phyloP scores from a whole-genome alignment of 2,329 filamentous ascomycete genomes.

The Pseudocercospora macadamiae region DNA sequence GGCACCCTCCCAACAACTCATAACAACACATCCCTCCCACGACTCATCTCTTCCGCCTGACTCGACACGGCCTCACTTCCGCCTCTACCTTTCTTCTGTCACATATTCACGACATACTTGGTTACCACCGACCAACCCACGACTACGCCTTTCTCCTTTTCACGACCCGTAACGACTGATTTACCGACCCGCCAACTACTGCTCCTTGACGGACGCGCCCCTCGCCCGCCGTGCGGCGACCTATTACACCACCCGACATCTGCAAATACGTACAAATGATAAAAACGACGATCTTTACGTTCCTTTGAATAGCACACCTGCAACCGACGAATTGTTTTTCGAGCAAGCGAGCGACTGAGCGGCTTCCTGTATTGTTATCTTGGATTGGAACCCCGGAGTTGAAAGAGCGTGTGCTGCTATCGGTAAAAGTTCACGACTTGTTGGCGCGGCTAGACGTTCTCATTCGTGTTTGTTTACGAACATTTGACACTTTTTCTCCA shows the following conservation, averaged over 20 bases:
- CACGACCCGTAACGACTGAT: slow-evolving; percentile 21
- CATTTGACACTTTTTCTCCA: slow-evolving; percentile 7
- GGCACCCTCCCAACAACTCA: slow-evolving; percentile 6
- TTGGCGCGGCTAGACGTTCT: slow-evolving; percentile 24
- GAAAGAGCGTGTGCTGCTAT: slow-evolving; percentile 19
- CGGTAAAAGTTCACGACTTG: slow-evolving; percentile 26
- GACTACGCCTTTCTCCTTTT: slow-evolving; percentile 11
- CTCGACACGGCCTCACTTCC: slow-evolving; percentile 13
- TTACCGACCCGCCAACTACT: slow-evolving; percentile 17
- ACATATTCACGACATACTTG: slow-evolving; percentile 12
- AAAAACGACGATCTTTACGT: slow-evolving; percentile 34
- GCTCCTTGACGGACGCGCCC: slow-evolving; percentile 32
- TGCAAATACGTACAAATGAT: slow-evolving; percentile 32
- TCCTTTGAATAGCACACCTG: slow-evolving; percentile 32
- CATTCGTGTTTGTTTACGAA: slow-evolving; percentile 25
- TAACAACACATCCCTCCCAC: slow-evolving; percentile 11
- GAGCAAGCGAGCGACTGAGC: slow-evolving; percentile 28
- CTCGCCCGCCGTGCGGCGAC: slow-evolving; percentile 18
- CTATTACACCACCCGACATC: slow-evolving; percentile 15
- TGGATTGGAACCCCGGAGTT: slow-evolving; percentile 26
- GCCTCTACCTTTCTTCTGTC: slow-evolving; percentile 22
- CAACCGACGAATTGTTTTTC: slow-evolving; percentile 25
- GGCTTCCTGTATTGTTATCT: slow-evolving; percentile 29
- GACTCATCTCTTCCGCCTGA: slow-evolving; percentile 13
- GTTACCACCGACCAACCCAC: slow-evolving; percentile 3